Conservation (phyloP, 2,329 filamentous ascomycete genomes). For the Alternaria sp. region DNA sequence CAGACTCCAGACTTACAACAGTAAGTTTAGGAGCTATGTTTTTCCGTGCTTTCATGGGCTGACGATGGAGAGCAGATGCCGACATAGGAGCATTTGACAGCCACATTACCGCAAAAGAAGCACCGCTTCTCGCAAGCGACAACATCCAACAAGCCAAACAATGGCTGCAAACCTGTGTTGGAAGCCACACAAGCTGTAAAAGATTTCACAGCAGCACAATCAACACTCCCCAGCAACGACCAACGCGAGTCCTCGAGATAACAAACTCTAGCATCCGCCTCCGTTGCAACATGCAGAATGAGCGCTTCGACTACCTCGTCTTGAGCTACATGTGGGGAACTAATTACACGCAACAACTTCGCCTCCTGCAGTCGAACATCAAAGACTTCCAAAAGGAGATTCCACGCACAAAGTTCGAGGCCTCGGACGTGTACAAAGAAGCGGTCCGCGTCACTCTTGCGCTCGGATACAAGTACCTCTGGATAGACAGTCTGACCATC, state of each 20-base stretch:
- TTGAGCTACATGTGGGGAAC: conserved; percentile 26
- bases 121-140: background rate
- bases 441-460: conserved; percentile 19
- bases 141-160: background rate
- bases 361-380: background rate
- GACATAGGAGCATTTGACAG: background rate
- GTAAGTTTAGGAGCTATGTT: no score
- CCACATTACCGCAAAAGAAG: background rate
- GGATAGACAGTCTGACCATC: conserved; percentile 36
- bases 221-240: background rate
- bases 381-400: conserved; percentile 5
- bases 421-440: conserved; percentile 22
- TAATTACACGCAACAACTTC: background rate
- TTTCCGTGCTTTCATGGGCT: no score
- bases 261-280: background rate
- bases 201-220: background rate
- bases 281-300: conserved; percentile 11
- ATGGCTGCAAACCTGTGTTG: background rate
- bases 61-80: no score
- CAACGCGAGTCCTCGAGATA: conserved; percentile 18
- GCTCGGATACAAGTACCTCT: conserved; percentile 28
- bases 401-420: background rate
- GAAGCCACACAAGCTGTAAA: background rate
- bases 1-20: no score
- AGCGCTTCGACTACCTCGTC: conserved; percentile 12